Base-by-base conservation (phyloP, 2,329 filamentous ascomycete genomes). In the Bipolaris oryzae region DNA sequence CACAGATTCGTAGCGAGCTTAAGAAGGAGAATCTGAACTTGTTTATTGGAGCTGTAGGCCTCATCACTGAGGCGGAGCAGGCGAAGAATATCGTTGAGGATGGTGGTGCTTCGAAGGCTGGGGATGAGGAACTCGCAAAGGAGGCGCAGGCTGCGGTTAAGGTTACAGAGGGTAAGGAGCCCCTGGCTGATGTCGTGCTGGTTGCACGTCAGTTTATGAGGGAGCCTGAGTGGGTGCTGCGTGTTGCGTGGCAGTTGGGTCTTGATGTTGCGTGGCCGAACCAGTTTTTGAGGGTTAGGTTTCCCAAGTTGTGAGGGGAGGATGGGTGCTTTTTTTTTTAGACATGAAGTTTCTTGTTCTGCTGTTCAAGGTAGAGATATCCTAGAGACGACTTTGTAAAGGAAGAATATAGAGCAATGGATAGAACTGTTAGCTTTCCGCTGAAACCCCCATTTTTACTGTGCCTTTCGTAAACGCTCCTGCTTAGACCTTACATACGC, bases 221-320 rank as follows among this genome's bases (percentile, higher is more conserved):
- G 7, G 82, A 84, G 69, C 81, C 82, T 0, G 82, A 83, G 61
- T 84, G 82, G 82, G 82, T 84, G 25, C 59, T 84, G 34, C 79
- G 69, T 39, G 81, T 83, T 1, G 82, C 81, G 7, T 80, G 78
- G 72, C 75, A 78, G 63, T 57, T 85, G 55, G 78, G 76, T 3
- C 75, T 84, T 0, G 77, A 82, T 57, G 72, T 84, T 50, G 75
- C 77, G 0, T 79, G 80, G 72, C 80, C 82, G 4, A 75, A 63
- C 42, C 82, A 85, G 64, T 84, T 82, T 39, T 43, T 73, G 50
- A 58, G 71, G 34, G 69, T 73, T 3, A 63, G 68, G 34, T 74
- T 74, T 52, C 70, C 63, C 0, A 74, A 72, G 55, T 23, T 72
- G 50, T 74, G 33, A 61, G 28, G 28, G 25, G 25, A 9, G 21